phyloP scores from a whole-genome alignment of 352 stramenopile genomes.

The Pythium pyrilobum region DNA sequence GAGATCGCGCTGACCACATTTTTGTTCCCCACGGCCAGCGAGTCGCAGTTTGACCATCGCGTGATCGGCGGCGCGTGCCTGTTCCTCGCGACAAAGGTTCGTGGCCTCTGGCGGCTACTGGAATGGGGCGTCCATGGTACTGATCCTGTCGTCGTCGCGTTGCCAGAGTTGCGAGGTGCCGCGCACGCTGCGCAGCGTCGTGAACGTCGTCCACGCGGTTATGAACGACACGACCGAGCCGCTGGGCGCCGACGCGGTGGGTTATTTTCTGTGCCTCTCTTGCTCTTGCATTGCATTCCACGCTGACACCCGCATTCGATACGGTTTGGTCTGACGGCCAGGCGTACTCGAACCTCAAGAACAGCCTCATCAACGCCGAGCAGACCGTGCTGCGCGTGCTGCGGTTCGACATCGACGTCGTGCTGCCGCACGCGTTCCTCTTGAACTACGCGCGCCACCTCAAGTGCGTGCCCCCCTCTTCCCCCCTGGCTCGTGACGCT shows the following conservation, averaged over 20 bases:
- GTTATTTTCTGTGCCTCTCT: neutral
- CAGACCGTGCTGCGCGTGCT: constrained; percentile 44
- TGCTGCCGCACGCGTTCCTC: constrained; percentile 29
- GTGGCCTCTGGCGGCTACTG: neutral
- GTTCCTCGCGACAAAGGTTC: constrained; percentile 24
- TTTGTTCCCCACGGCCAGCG: neutral
- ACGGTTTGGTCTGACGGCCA: constrained; percentile 24
- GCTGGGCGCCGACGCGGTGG: constrained; percentile 30
- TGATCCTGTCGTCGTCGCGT: neutral
- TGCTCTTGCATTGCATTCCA: no score
- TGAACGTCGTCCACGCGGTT: constrained; percentile 42
- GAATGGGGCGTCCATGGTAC: no score
- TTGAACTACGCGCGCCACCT: constrained; percentile 27
- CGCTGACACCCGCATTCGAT: no score
- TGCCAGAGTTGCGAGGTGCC: constrained; percentile 37
- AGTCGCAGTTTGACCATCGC: constrained; percentile 9
- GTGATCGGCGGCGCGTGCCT: constrained; percentile 20
- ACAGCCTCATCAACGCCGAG: constrained; percentile 42
- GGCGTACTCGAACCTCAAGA: constrained; percentile 40
- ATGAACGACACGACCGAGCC: constrained; percentile 21
- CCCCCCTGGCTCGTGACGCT: neutral
- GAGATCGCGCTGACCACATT: no score
- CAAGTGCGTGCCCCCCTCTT: constrained; percentile 10
- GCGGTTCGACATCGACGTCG: constrained; percentile 40
- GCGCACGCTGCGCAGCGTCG: constrained; percentile 40